Base-by-base conservation (phyloP, 495 filamentous ascomycete species). In the Alectoria sarmentosa region DNA sequence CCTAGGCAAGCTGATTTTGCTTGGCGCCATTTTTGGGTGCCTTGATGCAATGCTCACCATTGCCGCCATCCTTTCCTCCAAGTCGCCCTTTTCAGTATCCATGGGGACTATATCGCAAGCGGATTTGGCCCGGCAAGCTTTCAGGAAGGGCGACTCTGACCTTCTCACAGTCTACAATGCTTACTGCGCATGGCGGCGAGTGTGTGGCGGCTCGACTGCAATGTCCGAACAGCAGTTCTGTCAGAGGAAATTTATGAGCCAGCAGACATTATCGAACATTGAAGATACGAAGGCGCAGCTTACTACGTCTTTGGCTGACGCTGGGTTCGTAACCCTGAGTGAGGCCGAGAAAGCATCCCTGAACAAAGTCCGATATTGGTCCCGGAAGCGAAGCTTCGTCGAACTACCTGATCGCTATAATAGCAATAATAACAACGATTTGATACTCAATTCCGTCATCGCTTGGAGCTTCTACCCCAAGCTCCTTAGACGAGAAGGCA, bases 381-480 rank as follows among this genome's bases (percentile, higher is more conserved):
- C 80, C 42, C 80, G 88, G 8, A 78, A 87, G 21, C 87, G 88
- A 30, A 79, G 82, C 37, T 96, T 98, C 73, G 94, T 95, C 68
- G 81, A 82, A 4, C 81, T 95, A 1, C 91, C 92, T 0, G 83
- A 87, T 58, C 76, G 83, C 28, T 87, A 90, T 64, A 85, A 92
- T 66, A 70, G 76, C 39, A 90, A 92, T 72, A 89, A 86, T 71
- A 79, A 82, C 48, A 95, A 95, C 65, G 91, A 98, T 62, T 64
- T 83, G 0, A 81, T 96, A 30, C 76, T 89, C 17, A 85, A 85
- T 67, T 88, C 91, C 0, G 89, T 95, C 42, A 87, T 96, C 61
- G 89, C 91, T 0, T 93, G 88, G 83, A 90, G 89, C 58, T 96
- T 98, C 78, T 96, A 98, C 69, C 94, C 94, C 4, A 97, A 96